Conservation (phyloP, 768 basidiomycete species). For the Russula sp. region DNA sequence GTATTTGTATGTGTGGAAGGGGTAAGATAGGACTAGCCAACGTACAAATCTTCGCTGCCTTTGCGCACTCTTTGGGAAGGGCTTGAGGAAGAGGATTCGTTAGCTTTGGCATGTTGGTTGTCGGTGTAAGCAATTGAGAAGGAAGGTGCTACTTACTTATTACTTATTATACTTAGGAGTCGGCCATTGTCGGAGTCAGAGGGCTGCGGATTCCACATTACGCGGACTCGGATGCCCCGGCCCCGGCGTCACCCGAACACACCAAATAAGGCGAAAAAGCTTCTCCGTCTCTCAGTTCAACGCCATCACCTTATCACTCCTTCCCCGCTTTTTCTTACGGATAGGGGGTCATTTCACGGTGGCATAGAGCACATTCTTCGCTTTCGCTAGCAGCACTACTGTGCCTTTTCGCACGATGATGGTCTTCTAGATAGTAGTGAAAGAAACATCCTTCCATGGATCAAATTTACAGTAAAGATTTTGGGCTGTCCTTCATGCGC, state of each 20-base stretch:
- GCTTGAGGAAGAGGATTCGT: slow-evolving; percentile 49
- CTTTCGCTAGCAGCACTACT: slow-evolving; percentile 37
- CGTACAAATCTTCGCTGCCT: slow-evolving; percentile 84
- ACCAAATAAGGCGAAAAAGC: neutral
- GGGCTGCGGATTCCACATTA: no score
- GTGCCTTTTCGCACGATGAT: slow-evolving; percentile 30
- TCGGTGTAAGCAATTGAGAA: neutral
- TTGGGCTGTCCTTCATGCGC: neutral
- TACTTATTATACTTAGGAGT: neutral
- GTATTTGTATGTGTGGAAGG: neutral
- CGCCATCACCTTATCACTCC: slow-evolving; percentile 34
- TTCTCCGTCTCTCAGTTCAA: neutral
- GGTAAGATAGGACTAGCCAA: neutral
- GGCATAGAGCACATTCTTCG: slow-evolving; percentile 30
- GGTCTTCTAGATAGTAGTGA: slow-evolving; percentile 37
- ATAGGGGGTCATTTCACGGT: slow-evolving; percentile 28
- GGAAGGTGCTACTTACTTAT: no score
- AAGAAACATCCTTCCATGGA: slow-evolving; percentile 28
- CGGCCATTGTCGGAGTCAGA: no score
- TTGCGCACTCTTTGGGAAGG: slow-evolving; percentile 77
- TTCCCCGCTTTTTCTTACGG: slow-evolving; percentile 24
- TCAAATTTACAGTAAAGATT: no score
- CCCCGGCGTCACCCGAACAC: neutral
- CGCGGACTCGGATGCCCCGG: no score
- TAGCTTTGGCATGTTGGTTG: slow-evolving; percentile 31